Percentiles rank a stretch among this genome's conserved stretches.
Evolutionary conservation across 306 rosid species (phyloP).

Genomic region (Prunus davidiana): DNA sequence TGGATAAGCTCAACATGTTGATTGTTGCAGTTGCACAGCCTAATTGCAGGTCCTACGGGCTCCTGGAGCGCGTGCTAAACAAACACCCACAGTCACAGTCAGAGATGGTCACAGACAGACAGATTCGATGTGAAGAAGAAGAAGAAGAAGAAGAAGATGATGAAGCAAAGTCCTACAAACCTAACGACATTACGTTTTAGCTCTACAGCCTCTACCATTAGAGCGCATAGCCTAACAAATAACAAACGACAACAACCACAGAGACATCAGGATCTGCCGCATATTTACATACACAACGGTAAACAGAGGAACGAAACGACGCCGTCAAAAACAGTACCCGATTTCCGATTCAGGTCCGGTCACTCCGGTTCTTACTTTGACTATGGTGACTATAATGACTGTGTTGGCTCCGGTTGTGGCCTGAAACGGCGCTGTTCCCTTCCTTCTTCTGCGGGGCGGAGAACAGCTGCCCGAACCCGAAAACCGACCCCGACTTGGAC

Average conservation of each 20-base stretch:
- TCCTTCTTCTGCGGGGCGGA: conserved; percentile 78
- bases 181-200: not conserved
- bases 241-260: not conserved
- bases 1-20: conserved; percentile 22
- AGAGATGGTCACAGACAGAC: not conserved
- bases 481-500: conserved; percentile 72
- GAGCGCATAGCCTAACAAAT: too few relatives aligned
- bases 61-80: conserved; percentile 10
- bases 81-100: not conserved
- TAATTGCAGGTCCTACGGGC: not conserved
- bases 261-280: conserved; percentile 10
- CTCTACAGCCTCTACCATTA: too few relatives aligned
- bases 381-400: conserved; percentile 18
- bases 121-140: not conserved
- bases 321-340: not conserved
- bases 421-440: conserved; percentile 17
- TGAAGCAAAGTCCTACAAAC: not conserved
- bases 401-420: conserved; percentile 21
- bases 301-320: not conserved
- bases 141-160: not conserved
- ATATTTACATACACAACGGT: conserved; percentile 43
- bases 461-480: conserved; percentile 84
- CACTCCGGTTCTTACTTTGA: conserved; percentile 40
- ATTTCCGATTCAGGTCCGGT: conserved; percentile 39
- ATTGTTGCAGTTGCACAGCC: not conserved